These are phyloP conservation scores for Periconia digitata DNA, from an alignment of 2,329 filamentous ascomycete species.

Conservation along the genomic window DNA sequence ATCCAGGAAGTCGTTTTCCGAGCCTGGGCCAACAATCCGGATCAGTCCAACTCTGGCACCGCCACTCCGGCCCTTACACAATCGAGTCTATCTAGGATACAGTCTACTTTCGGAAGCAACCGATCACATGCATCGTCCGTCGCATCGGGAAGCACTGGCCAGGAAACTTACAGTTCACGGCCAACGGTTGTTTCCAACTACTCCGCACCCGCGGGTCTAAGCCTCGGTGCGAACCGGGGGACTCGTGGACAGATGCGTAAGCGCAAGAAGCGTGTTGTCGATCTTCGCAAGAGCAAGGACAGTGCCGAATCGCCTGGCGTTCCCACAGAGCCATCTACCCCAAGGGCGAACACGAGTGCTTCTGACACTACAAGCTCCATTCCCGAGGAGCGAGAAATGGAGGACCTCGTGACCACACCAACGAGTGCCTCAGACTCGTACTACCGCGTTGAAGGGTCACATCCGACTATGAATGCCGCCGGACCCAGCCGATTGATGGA, in stretches of 20 bases:
- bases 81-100: slow-evolving; percentile 50
- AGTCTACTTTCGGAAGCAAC: slow-evolving; percentile 50
- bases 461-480: slow-evolving; percentile 25
- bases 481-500: slow-evolving; percentile 26
- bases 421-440: slow-evolving; percentile 26
- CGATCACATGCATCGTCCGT: slow-evolving; percentile 46
- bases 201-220: slow-evolving; percentile 63
- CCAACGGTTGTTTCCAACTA: slow-evolving; percentile 66
- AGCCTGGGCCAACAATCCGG: slow-evolving; percentile 81
- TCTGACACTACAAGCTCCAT: slow-evolving; percentile 56
- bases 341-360: slow-evolving; percentile 56
- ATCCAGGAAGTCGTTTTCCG: slow-evolving; percentile 89
- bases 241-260: slow-evolving; percentile 68
- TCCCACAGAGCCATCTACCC: slow-evolving; percentile 55
- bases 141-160: slow-evolving; percentile 50
- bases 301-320: slow-evolving; percentile 49
- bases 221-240: slow-evolving; percentile 61
- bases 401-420: slow-evolving; percentile 37
- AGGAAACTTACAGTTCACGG: slow-evolving; percentile 58
- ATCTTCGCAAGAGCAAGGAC: slow-evolving; percentile 68
- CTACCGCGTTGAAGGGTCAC: slow-evolving; percentile 24
- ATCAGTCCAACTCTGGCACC: slow-evolving; percentile 62
- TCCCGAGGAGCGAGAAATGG: slow-evolving; percentile 33
- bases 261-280: slow-evolving; percentile 82
- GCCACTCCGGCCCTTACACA: slow-evolving; percentile 46